phyloP scores from a whole-genome alignment of 805 yeast species.

The Pachysolen tannophilus region DNA sequence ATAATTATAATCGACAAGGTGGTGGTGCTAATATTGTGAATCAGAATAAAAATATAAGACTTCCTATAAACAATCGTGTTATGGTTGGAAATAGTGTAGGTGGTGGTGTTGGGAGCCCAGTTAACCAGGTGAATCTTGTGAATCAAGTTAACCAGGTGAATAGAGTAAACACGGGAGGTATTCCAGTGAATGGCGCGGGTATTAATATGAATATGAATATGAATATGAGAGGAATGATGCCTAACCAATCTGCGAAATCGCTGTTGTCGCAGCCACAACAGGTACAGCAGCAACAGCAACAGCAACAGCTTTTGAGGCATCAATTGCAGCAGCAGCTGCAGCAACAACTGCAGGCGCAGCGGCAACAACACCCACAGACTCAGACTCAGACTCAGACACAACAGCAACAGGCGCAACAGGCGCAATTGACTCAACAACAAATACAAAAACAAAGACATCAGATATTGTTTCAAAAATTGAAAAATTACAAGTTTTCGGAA shows the following conservation, averaged over 20 bases:
- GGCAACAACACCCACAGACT: conserved; percentile 17
- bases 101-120: conserved; percentile 9
- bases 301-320: conserved; percentile 16
- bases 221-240: background rate
- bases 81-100: too few relatives aligned
- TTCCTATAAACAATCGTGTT: too few relatives aligned
- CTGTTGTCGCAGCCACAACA: conserved; percentile 11
- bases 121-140: conserved; percentile 6
- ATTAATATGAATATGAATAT: conserved; percentile 6
- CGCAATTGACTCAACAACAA: conserved; percentile 28
- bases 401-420: conserved; percentile 19
- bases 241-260: conserved; percentile 14
- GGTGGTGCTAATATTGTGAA: too few relatives aligned
- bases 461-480: conserved; percentile 29
- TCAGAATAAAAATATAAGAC: too few relatives aligned
- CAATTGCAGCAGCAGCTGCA: conserved; percentile 19
- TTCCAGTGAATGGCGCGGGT: background rate
- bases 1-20: too few relatives aligned
- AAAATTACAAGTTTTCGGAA: conserved; percentile 54
- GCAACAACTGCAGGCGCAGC: conserved; percentile 16
- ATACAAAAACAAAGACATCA: conserved; percentile 27
- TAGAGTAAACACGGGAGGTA: background rate
- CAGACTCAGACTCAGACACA: conserved; percentile 17
- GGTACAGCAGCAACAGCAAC: conserved; percentile 8
- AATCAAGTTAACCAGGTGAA: background rate